A percentile compares a stretch with the other conserved stretches of the same genome.
These are phyloP conservation scores for Stagonosporopsis tanaceti DNA, from an alignment of 2,329 filamentous ascomycete species.

Conservation along the genomic window DNA sequence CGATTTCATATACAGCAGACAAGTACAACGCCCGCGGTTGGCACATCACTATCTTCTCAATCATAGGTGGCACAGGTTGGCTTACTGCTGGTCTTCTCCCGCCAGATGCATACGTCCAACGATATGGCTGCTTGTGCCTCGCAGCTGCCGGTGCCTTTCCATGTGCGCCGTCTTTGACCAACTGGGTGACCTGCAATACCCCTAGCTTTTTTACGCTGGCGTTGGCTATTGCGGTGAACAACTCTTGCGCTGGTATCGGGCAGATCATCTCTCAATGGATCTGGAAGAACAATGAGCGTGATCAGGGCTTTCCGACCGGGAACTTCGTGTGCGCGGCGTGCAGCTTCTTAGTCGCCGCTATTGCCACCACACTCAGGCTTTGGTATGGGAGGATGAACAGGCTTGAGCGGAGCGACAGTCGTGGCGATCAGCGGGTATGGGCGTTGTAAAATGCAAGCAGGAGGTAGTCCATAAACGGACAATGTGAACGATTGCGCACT, in stretches of 20 bases:
- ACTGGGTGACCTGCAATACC: conserved; percentile 53
- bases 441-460: conserved; percentile 1
- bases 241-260: conserved; percentile 48
- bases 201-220: conserved; percentile 49
- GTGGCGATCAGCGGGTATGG: conserved; percentile 34
- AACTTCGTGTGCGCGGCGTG: conserved; percentile 53
- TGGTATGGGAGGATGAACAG: conserved; percentile 42
- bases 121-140: conserved; percentile 51
- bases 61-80: conserved; percentile 44
- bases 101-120: conserved; percentile 24
- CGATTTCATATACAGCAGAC: conserved; percentile 35
- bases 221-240: conserved; percentile 51
- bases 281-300: conserved; percentile 44
- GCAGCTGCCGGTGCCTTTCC: conserved; percentile 51
- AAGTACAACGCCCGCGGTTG: conserved; percentile 29
- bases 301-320: conserved; percentile 48
- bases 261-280: conserved; percentile 55
- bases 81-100: conserved; percentile 43
- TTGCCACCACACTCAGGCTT: conserved; percentile 36
- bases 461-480: not conserved
- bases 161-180: conserved; percentile 46
- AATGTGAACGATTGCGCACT: no score
- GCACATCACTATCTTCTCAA: conserved; percentile 35
- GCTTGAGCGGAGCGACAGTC: conserved; percentile 23
- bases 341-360: conserved; percentile 42